These are phyloP conservation scores for Monosporozyma servazzii DNA, from an alignment of 805 yeast species.

Conservation along the genomic window DNA sequence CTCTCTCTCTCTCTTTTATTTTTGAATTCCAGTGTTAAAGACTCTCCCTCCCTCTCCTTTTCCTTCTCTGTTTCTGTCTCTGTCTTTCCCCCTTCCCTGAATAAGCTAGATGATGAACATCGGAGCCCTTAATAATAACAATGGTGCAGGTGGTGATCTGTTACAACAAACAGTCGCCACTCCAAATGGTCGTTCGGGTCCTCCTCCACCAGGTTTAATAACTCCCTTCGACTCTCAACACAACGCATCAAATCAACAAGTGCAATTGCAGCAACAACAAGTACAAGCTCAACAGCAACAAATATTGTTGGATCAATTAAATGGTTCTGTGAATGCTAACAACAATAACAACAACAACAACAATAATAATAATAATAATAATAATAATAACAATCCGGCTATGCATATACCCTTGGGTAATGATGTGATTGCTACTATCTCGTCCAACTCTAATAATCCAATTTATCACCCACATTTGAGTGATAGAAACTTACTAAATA, in stretches of 20 bases:
- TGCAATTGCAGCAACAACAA: slow-evolving; percentile 3
- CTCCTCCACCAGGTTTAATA: slow-evolving; percentile 22
- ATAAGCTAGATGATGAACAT: not conserved
- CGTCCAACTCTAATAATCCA: slow-evolving; percentile 25
- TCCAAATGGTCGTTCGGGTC: not conserved
- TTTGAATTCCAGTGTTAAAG: not conserved
- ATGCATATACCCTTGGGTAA: slow-evolving; percentile 1
- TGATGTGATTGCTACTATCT: not conserved
- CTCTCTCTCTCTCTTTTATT: too few relatives aligned
- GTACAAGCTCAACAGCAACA: slow-evolving; percentile 3
- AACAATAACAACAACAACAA: not conserved
- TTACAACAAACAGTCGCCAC: not conserved
- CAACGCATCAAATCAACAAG: too few relatives aligned
- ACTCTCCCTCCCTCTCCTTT: not conserved
- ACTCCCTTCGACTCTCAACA: not conserved
- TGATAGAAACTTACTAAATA: slow-evolving; percentile 25
- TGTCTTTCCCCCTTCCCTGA: not conserved
- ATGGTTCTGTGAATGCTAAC: too few relatives aligned
- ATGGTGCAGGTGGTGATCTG: not conserved
- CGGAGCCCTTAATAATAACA: not conserved
- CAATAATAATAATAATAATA: not conserved
- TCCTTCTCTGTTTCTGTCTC: not conserved
- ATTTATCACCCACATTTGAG: slow-evolving; percentile 29
- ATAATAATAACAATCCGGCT: not conserved
- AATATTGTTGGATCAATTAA: slow-evolving; percentile 2